Evolutionary conservation across 495 filamentous ascomycete genomes (phyloP).

Genomic region (Neurospora sp.): DNA sequence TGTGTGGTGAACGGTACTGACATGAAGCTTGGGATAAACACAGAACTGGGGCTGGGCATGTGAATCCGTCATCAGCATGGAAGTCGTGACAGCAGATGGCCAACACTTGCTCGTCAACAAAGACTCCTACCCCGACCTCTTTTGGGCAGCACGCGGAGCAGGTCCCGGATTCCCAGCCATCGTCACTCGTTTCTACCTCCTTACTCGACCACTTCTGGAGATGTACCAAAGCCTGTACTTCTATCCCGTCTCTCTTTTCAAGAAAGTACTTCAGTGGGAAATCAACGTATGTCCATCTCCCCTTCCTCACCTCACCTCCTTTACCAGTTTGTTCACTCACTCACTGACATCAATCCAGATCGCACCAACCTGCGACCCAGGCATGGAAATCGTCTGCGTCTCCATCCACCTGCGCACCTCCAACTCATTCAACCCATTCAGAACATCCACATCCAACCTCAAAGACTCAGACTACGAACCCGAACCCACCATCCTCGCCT

Average conservation of each 20-base stretch:
- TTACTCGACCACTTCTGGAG: conserved; percentile 18
- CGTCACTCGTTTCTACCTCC: conserved; percentile 38
- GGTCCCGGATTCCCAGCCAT: conserved; percentile 44
- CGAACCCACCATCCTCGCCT: conserved; percentile 26
- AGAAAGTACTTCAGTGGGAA: conserved; percentile 34
- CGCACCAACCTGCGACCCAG: conserved; percentile 25
- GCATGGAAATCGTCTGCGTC: conserved; percentile 36
- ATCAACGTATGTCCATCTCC: conserved; percentile 16
- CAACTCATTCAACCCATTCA: background rate
- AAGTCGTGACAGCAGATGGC: conserved; percentile 39
- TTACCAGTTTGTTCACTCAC: background rate
- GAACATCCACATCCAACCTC: background rate
- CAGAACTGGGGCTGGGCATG: conserved; percentile 47
- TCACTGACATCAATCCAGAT: conserved; percentile 10
- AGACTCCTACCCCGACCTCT: conserved; percentile 36
- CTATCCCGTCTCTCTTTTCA: conserved; percentile 32
- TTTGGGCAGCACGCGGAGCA: conserved; percentile 42
- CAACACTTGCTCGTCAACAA: conserved; percentile 28
- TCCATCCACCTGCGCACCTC: conserved; percentile 17
- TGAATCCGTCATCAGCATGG: conserved; percentile 36
- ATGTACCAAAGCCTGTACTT: conserved; percentile 37
- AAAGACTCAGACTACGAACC: background rate
- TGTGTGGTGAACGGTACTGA: background rate
- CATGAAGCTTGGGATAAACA: background rate
- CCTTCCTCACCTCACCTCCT: background rate